These are phyloP conservation scores for Uronychia setigera DNA, from an alignment of 73 alveolate genomes.

Conservation along the genomic window DNA sequence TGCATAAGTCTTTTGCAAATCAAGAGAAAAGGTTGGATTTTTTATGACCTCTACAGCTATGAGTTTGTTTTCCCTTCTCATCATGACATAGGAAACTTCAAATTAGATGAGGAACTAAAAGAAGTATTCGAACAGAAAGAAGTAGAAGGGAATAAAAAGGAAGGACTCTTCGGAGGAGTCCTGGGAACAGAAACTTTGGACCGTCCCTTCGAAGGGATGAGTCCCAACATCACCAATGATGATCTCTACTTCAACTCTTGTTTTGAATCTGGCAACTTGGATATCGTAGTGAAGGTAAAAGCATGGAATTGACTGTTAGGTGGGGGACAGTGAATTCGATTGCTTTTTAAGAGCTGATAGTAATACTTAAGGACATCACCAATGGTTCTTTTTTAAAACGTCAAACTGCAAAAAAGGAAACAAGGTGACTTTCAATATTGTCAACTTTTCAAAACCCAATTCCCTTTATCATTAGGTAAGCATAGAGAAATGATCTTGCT, in stretches of 20 bases:
- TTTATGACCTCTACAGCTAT: too few relatives aligned
- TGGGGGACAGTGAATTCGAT: slow-evolving; percentile 72
- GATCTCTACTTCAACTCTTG: slow-evolving; percentile 88
- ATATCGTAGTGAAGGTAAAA: slow-evolving; percentile 50
- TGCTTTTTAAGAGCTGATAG: slow-evolving; percentile 89
- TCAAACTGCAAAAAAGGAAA: slow-evolving; percentile 68
- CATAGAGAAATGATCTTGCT: not conserved
- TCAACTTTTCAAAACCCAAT: slow-evolving; percentile 75
- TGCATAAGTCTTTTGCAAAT: too few relatives aligned
- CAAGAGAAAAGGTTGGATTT: too few relatives aligned
- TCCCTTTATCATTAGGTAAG: slow-evolving; percentile 68
- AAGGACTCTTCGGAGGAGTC: slow-evolving; percentile 20
- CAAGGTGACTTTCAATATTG: slow-evolving; percentile 77
- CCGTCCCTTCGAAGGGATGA: slow-evolving; percentile 36
- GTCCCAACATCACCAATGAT: slow-evolving; percentile 7
- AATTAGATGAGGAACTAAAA: slow-evolving; percentile 27
- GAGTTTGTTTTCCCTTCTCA: slow-evolving; percentile 33
- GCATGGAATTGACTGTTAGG: slow-evolving; percentile 18
- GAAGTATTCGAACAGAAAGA: slow-evolving; percentile 6
- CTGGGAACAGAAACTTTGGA: slow-evolving; percentile 5
- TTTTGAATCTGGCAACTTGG: slow-evolving; percentile 95
- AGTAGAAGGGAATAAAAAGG: slow-evolving; percentile 1
- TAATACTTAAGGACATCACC: slow-evolving; percentile 85
- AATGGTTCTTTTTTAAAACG: slow-evolving; percentile 88
- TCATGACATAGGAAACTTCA: slow-evolving; percentile 46